phyloP scores from a whole-genome alignment of 805 yeast species.

The Candida pseudoglaebosa region DNA sequence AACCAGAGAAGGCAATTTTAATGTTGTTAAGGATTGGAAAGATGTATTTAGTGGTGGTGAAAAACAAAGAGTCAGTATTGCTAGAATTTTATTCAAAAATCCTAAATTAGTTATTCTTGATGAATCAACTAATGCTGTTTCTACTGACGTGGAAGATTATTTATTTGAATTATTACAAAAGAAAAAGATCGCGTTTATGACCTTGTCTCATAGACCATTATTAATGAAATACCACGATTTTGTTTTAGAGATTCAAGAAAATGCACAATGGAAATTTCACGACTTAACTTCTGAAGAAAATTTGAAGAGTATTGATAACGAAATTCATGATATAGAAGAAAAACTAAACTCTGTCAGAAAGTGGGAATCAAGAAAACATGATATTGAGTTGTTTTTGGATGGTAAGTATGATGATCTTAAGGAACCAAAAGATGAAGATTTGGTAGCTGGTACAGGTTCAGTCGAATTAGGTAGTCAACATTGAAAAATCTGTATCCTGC shows the following conservation, averaged over 20 bases:
- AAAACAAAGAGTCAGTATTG: slow-evolving; percentile 85
- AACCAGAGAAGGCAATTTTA: slow-evolving; percentile 57
- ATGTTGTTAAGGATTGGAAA: slow-evolving; percentile 69
- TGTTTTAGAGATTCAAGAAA: slow-evolving; percentile 61
- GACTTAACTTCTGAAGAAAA: slow-evolving; percentile 64
- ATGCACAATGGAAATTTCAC: slow-evolving; percentile 50
- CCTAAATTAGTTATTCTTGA: slow-evolving; percentile 83
- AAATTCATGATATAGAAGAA: slow-evolving; percentile 60
- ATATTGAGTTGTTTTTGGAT: slow-evolving; percentile 51
- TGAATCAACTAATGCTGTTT: slow-evolving; percentile 92
- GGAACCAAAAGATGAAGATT: slow-evolving; percentile 4
- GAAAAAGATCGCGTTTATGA: slow-evolving; percentile 70
- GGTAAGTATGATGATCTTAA: slow-evolving; percentile 28
- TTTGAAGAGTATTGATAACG: slow-evolving; percentile 65
- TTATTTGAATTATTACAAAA: slow-evolving; percentile 70
- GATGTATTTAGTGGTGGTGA: slow-evolving; percentile 97
- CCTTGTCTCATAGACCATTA: slow-evolving; percentile 80
- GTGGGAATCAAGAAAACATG: slow-evolving; percentile 57
- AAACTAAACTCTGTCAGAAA: slow-evolving; percentile 56
- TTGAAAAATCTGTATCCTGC: background rate
- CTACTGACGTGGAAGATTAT: slow-evolving; percentile 84
- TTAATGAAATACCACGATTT: slow-evolving; percentile 81
- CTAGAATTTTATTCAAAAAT: slow-evolving; percentile 73
- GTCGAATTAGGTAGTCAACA: background rate
- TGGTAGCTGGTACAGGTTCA: slow-evolving; percentile 1